phyloP scores from a whole-genome alignment of 352 stramenopile genomes.

The Globisporangium mamillatum region DNA sequence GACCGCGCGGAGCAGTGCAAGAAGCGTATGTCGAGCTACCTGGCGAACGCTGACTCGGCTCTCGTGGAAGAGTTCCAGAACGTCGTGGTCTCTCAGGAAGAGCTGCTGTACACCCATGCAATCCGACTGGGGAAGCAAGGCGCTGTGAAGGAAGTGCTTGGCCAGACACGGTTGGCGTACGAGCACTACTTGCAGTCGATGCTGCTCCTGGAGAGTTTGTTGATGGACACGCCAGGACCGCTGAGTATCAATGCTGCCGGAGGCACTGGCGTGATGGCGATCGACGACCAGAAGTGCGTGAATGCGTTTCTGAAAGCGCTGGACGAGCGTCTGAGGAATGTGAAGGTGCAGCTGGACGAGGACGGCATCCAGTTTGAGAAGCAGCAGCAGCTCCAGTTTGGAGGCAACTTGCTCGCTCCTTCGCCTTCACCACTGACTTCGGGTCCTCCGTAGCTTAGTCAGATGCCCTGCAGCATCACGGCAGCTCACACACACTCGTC shows the following conservation, averaged over 20 bases:
- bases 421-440: conserved; percentile 1
- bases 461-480: not conserved
- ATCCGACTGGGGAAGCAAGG: conserved; percentile 61
- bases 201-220: conserved; percentile 57
- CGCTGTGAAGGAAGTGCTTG: conserved; percentile 67
- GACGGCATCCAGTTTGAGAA: not conserved
- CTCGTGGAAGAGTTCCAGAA: conserved; percentile 16
- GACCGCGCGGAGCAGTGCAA: conserved; percentile 68
- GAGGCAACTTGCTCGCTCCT: not conserved
- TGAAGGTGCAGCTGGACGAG: conserved; percentile 32
- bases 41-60: conserved; percentile 16
- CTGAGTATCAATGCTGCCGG: conserved; percentile 1
- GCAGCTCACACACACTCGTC: too few relatives aligned
- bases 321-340: conserved; percentile 51
- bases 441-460: not conserved
- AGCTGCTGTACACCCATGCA: conserved; percentile 61
- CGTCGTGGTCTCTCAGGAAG: conserved; percentile 46
- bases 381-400: conserved; percentile 2
- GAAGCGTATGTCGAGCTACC: conserved; percentile 34
- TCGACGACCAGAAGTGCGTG: conserved; percentile 56
- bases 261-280: conserved; percentile 18
- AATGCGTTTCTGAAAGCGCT: conserved; percentile 45
- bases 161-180: conserved; percentile 48
- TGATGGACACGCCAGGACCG: conserved; percentile 37
- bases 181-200: conserved; percentile 62